Evolutionary conservation across 73 alveolate genomes (phyloP), one percentile per base, ranked within the genome.

Genomic region (Tetrahymena thermophila): DNA sequence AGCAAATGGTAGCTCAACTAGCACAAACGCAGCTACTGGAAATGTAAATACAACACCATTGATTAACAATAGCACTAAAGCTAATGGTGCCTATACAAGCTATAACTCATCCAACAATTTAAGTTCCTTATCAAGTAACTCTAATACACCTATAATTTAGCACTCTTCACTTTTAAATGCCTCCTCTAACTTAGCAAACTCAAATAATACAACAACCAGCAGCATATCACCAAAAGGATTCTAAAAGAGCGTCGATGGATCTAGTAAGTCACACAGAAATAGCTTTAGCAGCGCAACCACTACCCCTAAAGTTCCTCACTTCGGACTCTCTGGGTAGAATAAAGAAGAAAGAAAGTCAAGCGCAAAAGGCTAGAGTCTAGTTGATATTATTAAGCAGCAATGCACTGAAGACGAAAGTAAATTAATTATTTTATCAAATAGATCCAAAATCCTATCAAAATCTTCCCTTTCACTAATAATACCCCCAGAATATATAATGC

Each of bases 361-460:
- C 89, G 35, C 37, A 13, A 71, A 71, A 71, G 89, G 89, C 21
- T 71, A 71, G 89, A 71, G 89, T 71, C 89, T 71, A 71, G 89
- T 71, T 71, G 89, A 71, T 71, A 14, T 71, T 28, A 71, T 71
- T 25, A 71, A 71, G 17, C 89, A 71, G n/a, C 37, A 71, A 71
- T 71, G 89, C 89, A 71, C 89, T 71, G 89, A 71, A 71, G 89
- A 71, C 89, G 89, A 71, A 71, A 71, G 89, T 71, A 71, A 71
- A 71, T 71, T 71, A 71, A 71, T 71, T 71, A 71, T 71, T 71
- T 71, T 71, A 71, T 71, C 37, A 71, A 71, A 71, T 71, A 71
- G 89, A 71, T 71, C 89, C 37, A 28, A 71, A 28, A n/a, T 28
- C 89, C 37, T 71, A 71, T 71, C 89, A 71, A 71, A 71, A 71